Evolutionary conservation across 805 yeast genomes (phyloP), one percentile per base, ranked within the genome.

Genomic region (Starmera quercuum): DNA sequence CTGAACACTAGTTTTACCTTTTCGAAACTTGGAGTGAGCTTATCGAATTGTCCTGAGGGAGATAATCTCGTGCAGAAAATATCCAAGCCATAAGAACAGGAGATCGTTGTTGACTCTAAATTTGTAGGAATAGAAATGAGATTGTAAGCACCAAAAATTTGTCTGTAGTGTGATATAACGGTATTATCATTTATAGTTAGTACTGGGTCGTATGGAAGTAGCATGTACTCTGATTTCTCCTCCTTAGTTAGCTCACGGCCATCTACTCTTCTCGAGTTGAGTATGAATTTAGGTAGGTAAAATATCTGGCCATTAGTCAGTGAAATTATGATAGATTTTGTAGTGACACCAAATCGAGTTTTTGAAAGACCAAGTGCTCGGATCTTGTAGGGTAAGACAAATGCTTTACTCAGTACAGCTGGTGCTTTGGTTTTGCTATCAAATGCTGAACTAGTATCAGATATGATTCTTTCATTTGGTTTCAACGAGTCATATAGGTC

Each of bases 41-140:
- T 64, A 58, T 90, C 98, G 58, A 84, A 88, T 26, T 85, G 83
- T 28, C 73, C 73, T 0, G 96, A 84, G 1, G 97, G 96, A 32
- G 81, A 71, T 13, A 83, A 67, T 36, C 75, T 66, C 0, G 94
- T 79, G 49, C 88, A 83, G 60, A 83, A 88, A 6, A 82, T 54
- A 51, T 85, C 94, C n/a, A 66, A 56, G 14, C 81, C 84, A 29
- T 75, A 59, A 24, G 71, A 64, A 40, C 92, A 78, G 1, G 83
- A 71, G 14, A 84, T 66, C 13, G 81, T 66, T 0, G 97, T 87
- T 2, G 95, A 83, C 58, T 90, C 97, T 33, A 87, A 62, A 26
- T 73, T 68, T 0, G 97, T 83, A 2, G 83, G 66, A 4, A 63
- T 49, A 0, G 81, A 64, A 3, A 66, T 46, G 7, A 78, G 42